These are phyloP conservation scores for Naganishia liquefaciens DNA, from an alignment of 1,284 basidiomycete genomes.

Conservation along the genomic window DNA sequence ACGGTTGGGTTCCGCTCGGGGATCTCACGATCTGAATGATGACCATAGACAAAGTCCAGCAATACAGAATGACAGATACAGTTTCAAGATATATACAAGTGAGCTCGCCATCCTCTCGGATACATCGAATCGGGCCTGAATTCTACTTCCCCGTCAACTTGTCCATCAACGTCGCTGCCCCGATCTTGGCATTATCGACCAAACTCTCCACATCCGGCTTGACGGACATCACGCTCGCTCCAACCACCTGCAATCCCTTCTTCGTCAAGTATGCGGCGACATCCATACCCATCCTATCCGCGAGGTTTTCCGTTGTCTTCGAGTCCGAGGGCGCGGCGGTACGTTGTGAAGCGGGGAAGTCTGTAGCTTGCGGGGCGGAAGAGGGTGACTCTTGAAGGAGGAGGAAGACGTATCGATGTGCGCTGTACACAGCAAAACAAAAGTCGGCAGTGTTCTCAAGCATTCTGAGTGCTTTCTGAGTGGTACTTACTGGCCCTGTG, in stretches of 20 bases:
- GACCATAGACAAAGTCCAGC: too few relatives aligned
- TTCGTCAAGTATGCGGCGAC: conserved; percentile 3
- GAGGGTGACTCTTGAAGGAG: conserved; percentile 15
- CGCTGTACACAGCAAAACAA: not conserved
- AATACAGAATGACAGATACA: too few relatives aligned
- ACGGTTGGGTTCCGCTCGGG: too few relatives aligned
- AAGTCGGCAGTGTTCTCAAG: not conserved
- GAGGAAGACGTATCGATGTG: conserved; percentile 27
- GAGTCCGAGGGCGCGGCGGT: conserved; percentile 12
- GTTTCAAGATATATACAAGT: too few relatives aligned
- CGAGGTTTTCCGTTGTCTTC: conserved; percentile 13
- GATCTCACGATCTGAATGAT: too few relatives aligned
- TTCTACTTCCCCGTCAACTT: conserved; percentile 27
- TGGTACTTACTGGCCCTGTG: conserved; percentile 13
- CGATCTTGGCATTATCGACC: conserved; percentile 21
- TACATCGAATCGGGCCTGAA: too few relatives aligned
- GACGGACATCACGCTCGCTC: conserved; percentile 16
- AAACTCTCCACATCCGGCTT: conserved; percentile 28
- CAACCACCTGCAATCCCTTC: conserved; percentile 13
- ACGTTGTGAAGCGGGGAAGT: conserved; percentile 22
- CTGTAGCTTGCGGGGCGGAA: conserved; percentile 10
- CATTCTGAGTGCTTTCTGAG: not conserved
- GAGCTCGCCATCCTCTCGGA: too few relatives aligned
- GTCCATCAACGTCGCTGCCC: conserved; percentile 13
- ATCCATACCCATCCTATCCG: conserved; percentile 20